These are phyloP conservation scores for Ceratocystis ficicola DNA, from an alignment of 2,329 filamentous ascomycete species.

Conservation along the genomic window DNA sequence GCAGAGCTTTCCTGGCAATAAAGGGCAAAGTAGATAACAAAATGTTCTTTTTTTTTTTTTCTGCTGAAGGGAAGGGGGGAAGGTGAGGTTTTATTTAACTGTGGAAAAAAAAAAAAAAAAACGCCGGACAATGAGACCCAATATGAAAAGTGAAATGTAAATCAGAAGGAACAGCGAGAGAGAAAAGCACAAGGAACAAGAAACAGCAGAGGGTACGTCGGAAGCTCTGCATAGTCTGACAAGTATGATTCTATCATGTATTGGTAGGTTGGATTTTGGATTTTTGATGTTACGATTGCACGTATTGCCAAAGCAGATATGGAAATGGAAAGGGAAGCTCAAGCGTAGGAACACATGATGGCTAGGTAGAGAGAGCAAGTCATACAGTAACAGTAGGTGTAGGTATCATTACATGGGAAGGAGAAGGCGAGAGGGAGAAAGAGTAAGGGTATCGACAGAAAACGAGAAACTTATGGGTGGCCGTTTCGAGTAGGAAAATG, in stretches of 20 bases:
- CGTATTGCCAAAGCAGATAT: background rate
- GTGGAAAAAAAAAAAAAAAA: background rate
- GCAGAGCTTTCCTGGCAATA: no score
- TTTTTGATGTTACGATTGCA: background rate
- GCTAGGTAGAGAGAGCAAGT: background rate
- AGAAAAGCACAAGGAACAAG: background rate
- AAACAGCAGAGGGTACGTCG: background rate
- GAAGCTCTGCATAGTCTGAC: background rate
- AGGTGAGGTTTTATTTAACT: no score
- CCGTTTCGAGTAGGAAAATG: background rate
- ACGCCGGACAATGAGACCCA: background rate
- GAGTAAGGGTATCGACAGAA: constrained; percentile 13
- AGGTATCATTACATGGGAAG: constrained; percentile 12
- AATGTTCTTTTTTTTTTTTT: no score
- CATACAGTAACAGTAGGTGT: background rate
- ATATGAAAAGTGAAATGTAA: background rate
- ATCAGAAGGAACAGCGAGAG: background rate
- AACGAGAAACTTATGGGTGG: no score
- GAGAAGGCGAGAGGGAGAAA: background rate
- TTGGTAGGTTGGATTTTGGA: background rate
- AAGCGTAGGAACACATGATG: background rate
- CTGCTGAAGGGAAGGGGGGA: no score
- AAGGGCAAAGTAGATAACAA: no score
- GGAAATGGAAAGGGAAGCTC: background rate
- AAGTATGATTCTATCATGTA: constrained; percentile 3